Conservation (phyloP, 305 asterid genomes). For the Fraxinus latifolia region DNA sequence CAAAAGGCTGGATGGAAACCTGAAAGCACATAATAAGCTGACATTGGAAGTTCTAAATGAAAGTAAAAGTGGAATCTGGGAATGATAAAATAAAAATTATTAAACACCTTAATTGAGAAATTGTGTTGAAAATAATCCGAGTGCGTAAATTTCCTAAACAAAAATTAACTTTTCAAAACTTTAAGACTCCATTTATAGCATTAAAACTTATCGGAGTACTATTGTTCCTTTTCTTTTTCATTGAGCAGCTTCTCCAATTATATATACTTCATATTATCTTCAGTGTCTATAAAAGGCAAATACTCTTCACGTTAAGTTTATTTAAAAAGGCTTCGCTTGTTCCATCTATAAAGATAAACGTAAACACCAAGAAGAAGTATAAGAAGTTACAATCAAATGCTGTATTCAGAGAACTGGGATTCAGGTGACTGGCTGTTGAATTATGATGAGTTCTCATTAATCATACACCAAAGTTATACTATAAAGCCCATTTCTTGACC, state of each 20-base stretch:
- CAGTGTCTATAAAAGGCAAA: neutral
- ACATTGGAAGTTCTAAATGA: neutral
- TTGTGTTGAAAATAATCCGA: neutral
- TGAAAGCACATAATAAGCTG: constrained; percentile 31
- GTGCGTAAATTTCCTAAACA: constrained; percentile 1
- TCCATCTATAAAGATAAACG: neutral
- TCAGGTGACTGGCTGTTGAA: neutral
- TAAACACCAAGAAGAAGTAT: neutral
- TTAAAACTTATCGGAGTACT: neutral
- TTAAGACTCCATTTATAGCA: constrained; percentile 2
- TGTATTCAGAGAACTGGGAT: neutral
- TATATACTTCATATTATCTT: neutral
- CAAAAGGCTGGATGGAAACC: constrained; percentile 75
- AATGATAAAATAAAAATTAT: neutral
- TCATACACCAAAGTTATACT: neutral
- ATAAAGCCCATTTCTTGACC: neutral
- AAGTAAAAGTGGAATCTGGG: neutral
- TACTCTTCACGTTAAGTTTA: neutral
- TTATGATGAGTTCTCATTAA: neutral
- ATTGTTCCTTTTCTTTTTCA: neutral
- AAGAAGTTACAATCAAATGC: neutral
- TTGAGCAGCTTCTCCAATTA: neutral
- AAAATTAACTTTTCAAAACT: neutral
- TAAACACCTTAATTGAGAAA: neutral
- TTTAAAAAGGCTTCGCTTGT: neutral